These are phyloP conservation scores for Periconia sp. DNA, from an alignment of 2,329 filamentous ascomycete genomes.

Conservation along the genomic window DNA sequence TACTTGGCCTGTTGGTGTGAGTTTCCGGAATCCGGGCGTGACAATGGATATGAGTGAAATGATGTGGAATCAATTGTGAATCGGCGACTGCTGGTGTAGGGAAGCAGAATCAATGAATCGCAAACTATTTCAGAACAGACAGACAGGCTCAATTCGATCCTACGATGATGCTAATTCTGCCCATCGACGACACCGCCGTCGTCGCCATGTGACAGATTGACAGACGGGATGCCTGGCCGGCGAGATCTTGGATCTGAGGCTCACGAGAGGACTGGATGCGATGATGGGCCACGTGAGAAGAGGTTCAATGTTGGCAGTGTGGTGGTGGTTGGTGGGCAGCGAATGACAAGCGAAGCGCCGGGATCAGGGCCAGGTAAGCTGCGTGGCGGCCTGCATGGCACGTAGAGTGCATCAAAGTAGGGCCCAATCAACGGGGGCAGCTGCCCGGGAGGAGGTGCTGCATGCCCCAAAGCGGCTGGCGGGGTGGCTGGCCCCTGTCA, in stretches of 20 bases:
- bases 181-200: background rate
- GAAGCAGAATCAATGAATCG: too few species aligned
- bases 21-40: background rate
- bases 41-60: too few species aligned
- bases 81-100: too few species aligned
- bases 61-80: too few species aligned
- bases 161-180: background rate
- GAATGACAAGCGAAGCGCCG: slow-evolving; percentile 9
- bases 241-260: background rate
- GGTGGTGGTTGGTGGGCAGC: background rate
- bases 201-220: background rate
- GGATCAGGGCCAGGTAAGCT: slow-evolving; percentile 4
- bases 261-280: slow-evolving; percentile 4
- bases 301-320: background rate
- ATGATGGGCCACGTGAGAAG: slow-evolving; percentile 15
- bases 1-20: too few species aligned
- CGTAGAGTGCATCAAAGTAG: slow-evolving; percentile 22
- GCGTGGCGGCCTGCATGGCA: slow-evolving; percentile 10
- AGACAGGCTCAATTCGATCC: too few species aligned
- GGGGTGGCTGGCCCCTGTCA: too few species aligned
- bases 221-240: background rate
- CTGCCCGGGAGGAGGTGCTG: background rate
- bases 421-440: slow-evolving; percentile 5
- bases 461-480: background rate
- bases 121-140: too few species aligned